These are phyloP conservation scores for Cytospora paraplurivora DNA, from an alignment of 2,329 filamentous ascomycete genomes.

Conservation along the genomic window DNA sequence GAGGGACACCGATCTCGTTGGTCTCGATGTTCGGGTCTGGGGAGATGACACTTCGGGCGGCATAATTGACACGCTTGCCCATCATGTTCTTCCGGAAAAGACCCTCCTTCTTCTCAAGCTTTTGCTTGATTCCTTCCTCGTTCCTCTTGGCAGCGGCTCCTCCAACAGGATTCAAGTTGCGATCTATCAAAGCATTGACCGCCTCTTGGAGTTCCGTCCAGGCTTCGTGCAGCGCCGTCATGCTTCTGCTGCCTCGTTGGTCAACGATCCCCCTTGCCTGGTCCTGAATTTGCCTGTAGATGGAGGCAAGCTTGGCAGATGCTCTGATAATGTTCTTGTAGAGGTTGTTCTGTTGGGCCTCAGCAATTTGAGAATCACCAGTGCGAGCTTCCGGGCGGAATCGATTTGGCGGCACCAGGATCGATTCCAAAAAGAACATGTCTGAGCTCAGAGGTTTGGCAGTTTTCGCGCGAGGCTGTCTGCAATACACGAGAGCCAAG, in stretches of 20 bases:
- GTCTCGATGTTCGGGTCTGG: constrained; percentile 98
- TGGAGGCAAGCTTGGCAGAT: constrained; percentile 72
- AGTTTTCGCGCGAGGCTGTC: constrained; percentile 64
- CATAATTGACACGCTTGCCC: constrained; percentile 99
- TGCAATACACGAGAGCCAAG: constrained; percentile 80
- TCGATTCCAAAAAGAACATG: constrained; percentile 89
- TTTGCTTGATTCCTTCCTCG: constrained; percentile 95
- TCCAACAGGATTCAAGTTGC: constrained; percentile 80
- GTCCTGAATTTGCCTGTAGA: constrained; percentile 45
- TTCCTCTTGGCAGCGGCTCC: constrained; percentile 76
- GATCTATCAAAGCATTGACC: constrained; percentile 92
- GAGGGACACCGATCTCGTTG: constrained; percentile 96
- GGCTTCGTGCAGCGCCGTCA: constrained; percentile 70
- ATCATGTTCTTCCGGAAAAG: constrained; percentile 99
- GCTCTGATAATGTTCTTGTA: constrained; percentile 83
- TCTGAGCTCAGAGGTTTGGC: constrained; percentile 66
- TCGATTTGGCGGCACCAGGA: constrained; percentile 89
- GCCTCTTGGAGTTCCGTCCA: constrained; percentile 84
- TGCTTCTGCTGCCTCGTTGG: constrained; percentile 23
- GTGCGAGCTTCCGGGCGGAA: constrained; percentile 86
- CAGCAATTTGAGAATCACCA: constrained; percentile 78
- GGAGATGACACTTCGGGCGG: constrained; percentile 95
- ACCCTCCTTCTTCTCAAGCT: constrained; percentile 97
- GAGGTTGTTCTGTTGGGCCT: constrained; percentile 83
- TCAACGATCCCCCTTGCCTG: constrained; percentile 38